Evolutionary conservation across 2,329 filamentous ascomycete species (phyloP).

Genomic region (Colletotrichum euphorbiae): DNA sequence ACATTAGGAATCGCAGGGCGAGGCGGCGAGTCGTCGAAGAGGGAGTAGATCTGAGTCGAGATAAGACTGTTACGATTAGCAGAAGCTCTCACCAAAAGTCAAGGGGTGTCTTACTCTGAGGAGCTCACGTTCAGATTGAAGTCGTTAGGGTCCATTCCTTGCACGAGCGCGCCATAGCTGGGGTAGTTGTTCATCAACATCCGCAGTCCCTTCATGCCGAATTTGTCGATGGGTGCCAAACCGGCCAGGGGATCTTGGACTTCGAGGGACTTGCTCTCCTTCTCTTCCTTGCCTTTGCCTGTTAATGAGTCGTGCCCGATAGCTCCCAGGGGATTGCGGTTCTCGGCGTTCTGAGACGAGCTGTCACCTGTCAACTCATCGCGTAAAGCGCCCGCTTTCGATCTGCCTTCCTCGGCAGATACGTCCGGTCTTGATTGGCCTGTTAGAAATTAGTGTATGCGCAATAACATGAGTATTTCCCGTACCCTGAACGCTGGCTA

Average conservation of each 20-base stretch:
- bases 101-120: constrained; percentile 61
- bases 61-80: constrained; percentile 57
- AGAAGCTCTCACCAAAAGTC: not conserved
- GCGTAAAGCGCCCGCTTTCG: constrained; percentile 57
- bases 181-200: constrained; percentile 73
- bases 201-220: constrained; percentile 72
- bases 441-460: not conserved
- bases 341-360: constrained; percentile 48
- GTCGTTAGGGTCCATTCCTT: constrained; percentile 68
- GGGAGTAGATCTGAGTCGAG: constrained; percentile 70
- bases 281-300: constrained; percentile 57
- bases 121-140: constrained; percentile 70
- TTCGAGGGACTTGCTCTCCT: constrained; percentile 53
- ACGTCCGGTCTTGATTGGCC: constrained; percentile 56
- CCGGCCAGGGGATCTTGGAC: constrained; percentile 69
- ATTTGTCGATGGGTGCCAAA: constrained; percentile 73
- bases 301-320: constrained; percentile 58
- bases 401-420: constrained; percentile 55
- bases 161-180: constrained; percentile 71
- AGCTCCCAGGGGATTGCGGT: constrained; percentile 57
- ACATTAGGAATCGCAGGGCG: constrained; percentile 68
- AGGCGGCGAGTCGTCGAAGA: constrained; percentile 70
- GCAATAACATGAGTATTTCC: not conserved
- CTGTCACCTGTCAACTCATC: constrained; percentile 56
- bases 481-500: constrained; percentile 50